Conservation (phyloP, 306 rosid genomes). For the Quercus alba region DNA sequence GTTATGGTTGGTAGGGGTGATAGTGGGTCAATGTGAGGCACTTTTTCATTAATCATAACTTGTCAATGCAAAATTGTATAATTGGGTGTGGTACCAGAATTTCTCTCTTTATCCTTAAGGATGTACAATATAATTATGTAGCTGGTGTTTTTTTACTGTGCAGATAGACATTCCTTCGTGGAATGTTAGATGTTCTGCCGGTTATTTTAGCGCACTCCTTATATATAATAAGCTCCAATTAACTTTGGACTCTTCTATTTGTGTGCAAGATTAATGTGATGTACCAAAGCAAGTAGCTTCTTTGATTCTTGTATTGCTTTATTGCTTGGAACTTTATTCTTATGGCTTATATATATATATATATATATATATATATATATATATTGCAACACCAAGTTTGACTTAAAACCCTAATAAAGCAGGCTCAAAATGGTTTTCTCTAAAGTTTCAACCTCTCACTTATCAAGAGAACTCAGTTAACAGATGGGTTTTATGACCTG, state of each 20-base stretch:
- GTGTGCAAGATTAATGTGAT: background rate
- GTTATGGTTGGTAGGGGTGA: no score
- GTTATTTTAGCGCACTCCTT: background rate
- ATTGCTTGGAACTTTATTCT: background rate
- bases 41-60: fast-evolving
- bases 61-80: fast-evolving
- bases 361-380: background rate
- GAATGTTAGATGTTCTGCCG: background rate
- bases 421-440: background rate
- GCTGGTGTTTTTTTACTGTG: background rate
- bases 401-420: background rate
- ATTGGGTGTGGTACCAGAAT: no score
- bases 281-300: background rate
- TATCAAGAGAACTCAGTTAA: no score
- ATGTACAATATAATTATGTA: background rate
- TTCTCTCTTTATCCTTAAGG: no score
- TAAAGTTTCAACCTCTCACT: background rate
- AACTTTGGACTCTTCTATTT: background rate
- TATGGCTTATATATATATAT: background rate
- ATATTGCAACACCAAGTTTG: background rate
- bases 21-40: no score
- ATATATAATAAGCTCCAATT: background rate
- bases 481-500: no score
- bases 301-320: background rate
- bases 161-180: background rate